Evolutionary conservation across 495 filamentous ascomycete species (phyloP), one percentile per base, ranked within the genome.

Genomic region (Elasticomyces elasticus): DNA sequence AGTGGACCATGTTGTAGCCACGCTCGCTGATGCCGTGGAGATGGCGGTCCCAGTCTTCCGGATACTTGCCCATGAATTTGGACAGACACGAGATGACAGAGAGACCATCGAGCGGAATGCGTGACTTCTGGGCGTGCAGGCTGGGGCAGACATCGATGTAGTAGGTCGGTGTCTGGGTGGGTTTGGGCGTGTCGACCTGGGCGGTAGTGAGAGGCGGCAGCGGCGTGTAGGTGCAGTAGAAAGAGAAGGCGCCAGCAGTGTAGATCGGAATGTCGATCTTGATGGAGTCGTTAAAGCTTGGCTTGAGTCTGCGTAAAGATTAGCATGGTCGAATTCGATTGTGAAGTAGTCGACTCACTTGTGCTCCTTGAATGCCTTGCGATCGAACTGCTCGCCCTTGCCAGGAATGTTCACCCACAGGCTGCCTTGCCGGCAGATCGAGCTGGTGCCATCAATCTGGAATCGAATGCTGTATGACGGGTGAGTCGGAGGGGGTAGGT

Each of bases 1-100:
- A 99, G 68, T 99, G 94, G 50, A 99, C 80, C 88, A 97, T 95
- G 68, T 99, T 99, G 72, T 99, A 99, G 6, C 89, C 88, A 31
- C 92, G 78, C 46, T 85, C 80, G 55, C 84, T 81, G 59, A 97
- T 92, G 37, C 92, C 92, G 56, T 78, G 74, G 49, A 97, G 76
- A 65, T 97, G 89, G 15, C 79, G 81, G 53, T 96, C 82, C 90
- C 90, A 99, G 55, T 89, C 84, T 1, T 74, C 72, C 0, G 92
- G 90, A 62, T 87, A 92, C 62, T 82, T 81, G 33, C 94, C 94
- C 85, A 99, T 91, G 74, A 95, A 95, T 69, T 97, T 99, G 51
- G 89, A 95, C 53, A 97, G 84, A 31, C 91, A 74, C n/a, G 94
- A 96, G 69, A 91, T 94, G 41, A 95, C 80, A 0, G 89, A 92